A percentile compares a stretch with the other conserved stretches of the same genome.
These are phyloP conservation scores for Pseudotsuga menziesii DNA, from an alignment of 75 land plant genomes.

Conservation along the genomic window DNA sequence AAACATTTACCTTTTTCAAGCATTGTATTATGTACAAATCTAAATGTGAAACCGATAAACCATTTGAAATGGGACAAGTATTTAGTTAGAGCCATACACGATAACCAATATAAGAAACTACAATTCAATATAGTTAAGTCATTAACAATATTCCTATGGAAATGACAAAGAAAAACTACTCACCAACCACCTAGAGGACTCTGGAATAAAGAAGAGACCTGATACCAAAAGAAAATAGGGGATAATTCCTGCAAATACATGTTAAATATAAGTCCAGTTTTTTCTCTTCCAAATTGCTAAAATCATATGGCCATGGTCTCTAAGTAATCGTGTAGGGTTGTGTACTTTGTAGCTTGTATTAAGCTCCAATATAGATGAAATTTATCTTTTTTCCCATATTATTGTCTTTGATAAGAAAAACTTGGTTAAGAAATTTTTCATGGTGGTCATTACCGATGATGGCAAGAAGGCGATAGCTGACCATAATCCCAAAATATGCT, in stretches of 20 bases:
- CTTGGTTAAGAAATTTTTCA: too few relatives aligned
- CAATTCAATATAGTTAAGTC: too few relatives aligned
- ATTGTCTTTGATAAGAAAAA: too few relatives aligned
- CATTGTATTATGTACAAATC: too few relatives aligned
- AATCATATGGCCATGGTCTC: too few relatives aligned
- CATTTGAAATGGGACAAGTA: too few relatives aligned
- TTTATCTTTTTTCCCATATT: neutral
- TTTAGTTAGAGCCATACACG: too few relatives aligned
- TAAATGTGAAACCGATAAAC: too few relatives aligned
- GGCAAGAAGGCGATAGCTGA: conserved; percentile 31
- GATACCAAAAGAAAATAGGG: conserved; percentile 29
- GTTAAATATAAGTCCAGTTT: neutral
- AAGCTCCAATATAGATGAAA: neutral
- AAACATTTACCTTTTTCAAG: too few relatives aligned
- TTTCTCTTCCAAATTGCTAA: too few relatives aligned
- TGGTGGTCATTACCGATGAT: conserved; percentile 18
- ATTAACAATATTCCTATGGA: too few relatives aligned
- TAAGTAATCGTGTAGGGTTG: neutral
- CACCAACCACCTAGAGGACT: conserved; percentile 70
- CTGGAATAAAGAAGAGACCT: conserved; percentile 57
- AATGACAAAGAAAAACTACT: conserved; percentile 10
- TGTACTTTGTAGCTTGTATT: neutral
- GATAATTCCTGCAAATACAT: conserved; percentile 44
- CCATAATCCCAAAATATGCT: conserved; percentile 30
- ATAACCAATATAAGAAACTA: too few relatives aligned